A percentile compares a stretch with the other conserved stretches of the same genome.
Evolutionary conservation across 371 early-diverging fungal species (phyloP).

Genomic region (Apophysomyces trapeziformis): DNA sequence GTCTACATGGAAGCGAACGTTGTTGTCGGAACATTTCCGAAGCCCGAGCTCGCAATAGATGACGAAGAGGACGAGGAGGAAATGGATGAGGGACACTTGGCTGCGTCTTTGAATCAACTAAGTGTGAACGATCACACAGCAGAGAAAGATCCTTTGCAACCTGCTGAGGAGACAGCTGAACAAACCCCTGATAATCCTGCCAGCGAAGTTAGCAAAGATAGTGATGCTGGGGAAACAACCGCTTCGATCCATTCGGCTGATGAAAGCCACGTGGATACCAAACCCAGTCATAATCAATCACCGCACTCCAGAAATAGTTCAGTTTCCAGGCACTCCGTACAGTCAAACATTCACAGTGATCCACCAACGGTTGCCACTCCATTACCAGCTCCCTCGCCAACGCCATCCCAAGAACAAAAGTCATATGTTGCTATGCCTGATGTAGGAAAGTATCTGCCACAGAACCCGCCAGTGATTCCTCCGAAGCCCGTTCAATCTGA

Average conservation of each 20-base stretch:
- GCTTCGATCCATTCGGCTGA: not conserved
- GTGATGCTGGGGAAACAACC: not conserved
- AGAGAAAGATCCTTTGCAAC: not conserved
- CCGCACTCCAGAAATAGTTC: constrained; percentile 5
- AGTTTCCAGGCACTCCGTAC: not conserved
- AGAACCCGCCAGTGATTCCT: not conserved
- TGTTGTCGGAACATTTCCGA: constrained; percentile 47
- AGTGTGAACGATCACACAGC: not conserved
- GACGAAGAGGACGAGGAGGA: constrained; percentile 39
- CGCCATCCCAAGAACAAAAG: not conserved
- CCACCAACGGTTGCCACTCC: not conserved
- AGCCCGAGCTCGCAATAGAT: constrained; percentile 38
- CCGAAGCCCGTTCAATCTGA: not conserved
- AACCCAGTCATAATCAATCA: constrained; percentile 1
- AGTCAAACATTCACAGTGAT: not conserved
- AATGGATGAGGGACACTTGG: not conserved
- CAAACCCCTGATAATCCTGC: too few relatives aligned
- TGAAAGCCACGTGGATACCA: not conserved
- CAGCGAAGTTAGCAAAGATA: not conserved
- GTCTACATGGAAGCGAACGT: constrained; percentile 32
- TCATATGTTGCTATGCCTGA: constrained; percentile 1
- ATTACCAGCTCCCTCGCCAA: not conserved
- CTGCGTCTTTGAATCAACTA: not conserved
- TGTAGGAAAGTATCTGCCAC: not conserved
- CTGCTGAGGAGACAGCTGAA: not conserved